Base-by-base conservation (phyloP, 2,329 filamentous ascomycete species). In the Neoscytalidium dimidiatum region DNA sequence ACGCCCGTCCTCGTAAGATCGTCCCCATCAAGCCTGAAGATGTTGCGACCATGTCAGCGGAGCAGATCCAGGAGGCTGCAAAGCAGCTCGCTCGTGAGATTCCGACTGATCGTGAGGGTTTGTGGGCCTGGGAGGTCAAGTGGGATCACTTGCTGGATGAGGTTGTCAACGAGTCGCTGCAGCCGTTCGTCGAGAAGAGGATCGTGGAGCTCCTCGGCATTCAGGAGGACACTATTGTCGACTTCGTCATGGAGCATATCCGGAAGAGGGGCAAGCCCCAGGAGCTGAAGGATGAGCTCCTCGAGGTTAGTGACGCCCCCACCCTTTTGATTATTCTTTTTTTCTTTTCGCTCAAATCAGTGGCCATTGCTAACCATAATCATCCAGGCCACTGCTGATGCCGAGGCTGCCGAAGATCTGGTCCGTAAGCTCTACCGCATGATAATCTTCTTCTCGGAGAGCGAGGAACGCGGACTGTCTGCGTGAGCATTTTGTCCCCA, bases 361-460 rank as follows among this genome's bases (percentile, higher is more conserved):
- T 46, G 49, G 46, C 28, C 19, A 29, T 35, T 72, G 67, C 78
- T 84, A 75, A 83, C 70, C 48, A 14, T 64, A 88, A 92, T 92
- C 48, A 83, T 99, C 68, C 95, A 97, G n/a, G n/a, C n/a, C n/a
- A n/a, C n/a, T n/a, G n/a, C n/a, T n/a, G n/a, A n/a, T n/a, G n/a
- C n/a, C 74, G 95, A 99, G 73, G 95, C 98, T 75, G 93, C 94
- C 11, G 94, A 97, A 77, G 90, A 92, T 28, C 81, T 99, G 69
- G 94, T 98, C 57, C 96, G 92, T 86, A 98, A 97, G 81, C 85
- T 99, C 38, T 99, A 95, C 95, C 88, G 94, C 58, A 96, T 98
- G 63, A 51, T 65, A 53, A 65, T 65, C 19, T 65, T 60, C 63
- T 51, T 65, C 44, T 35, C 63, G 14, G 63, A 65, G 35, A 60